Conservation (phyloP, 1,284 basidiomycete genomes). For the Polyporus tsugae region DNA sequence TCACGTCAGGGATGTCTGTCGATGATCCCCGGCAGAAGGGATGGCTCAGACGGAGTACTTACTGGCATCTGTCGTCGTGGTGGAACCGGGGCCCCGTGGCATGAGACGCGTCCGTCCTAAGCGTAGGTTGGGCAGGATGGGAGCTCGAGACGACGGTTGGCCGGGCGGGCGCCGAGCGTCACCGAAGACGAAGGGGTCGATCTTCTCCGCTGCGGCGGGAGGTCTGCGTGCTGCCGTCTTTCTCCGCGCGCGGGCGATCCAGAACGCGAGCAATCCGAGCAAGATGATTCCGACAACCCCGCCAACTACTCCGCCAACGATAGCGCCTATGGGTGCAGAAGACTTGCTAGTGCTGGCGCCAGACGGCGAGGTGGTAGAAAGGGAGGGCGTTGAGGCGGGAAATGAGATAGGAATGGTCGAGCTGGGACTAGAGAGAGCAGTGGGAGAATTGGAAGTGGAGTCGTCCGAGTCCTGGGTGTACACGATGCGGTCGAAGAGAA, state of each 20-base stretch:
- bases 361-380: not conserved
- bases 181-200: constrained; percentile 14
- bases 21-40: not conserved
- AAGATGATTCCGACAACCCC: not conserved
- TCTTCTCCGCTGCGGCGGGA: not conserved
- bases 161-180: not conserved
- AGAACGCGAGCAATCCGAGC: not conserved
- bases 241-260: not conserved
- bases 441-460: not conserved
- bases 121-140: constrained; percentile 10
- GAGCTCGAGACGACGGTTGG: not conserved
- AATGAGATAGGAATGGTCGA: not conserved
- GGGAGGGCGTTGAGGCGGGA: not conserved
- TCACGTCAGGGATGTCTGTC: not conserved
- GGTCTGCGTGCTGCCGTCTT: not conserved
- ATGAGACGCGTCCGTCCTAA: constrained; percentile 11
- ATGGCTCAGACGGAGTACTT: not conserved
- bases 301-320: constrained; percentile 15
- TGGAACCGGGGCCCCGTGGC: constrained; percentile 1
- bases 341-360: not conserved
- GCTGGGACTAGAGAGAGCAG: not conserved
- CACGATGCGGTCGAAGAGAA: constrained; percentile 26
- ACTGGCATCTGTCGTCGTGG: constrained; percentile 4
- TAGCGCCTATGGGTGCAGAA: constrained; percentile 1
- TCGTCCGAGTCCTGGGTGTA: constrained; percentile 19